Evolutionary conservation across 2,329 filamentous ascomycete genomes (phyloP).

Genomic region (Penicillium sp.): DNA sequence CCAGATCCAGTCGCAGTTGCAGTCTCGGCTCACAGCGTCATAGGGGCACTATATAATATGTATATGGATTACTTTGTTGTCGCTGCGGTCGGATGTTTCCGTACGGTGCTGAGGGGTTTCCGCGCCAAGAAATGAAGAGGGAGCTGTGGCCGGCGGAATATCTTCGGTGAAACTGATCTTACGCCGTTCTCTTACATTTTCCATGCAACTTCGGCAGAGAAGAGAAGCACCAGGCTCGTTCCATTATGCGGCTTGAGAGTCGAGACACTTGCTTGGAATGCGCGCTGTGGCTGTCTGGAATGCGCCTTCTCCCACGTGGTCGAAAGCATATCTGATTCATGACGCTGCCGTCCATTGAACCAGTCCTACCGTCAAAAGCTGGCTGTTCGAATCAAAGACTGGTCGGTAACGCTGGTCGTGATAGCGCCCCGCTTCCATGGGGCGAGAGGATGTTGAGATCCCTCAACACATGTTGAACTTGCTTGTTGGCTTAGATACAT

Average conservation of each 20-base stretch:
- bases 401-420: not conserved
- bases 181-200: not conserved
- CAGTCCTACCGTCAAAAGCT: not conserved
- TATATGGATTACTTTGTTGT: constrained; percentile 12
- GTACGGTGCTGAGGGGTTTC: constrained; percentile 6
- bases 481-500: too few species aligned
- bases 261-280: not conserved
- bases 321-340: not conserved
- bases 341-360: not conserved
- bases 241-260: not conserved
- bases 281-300: not conserved
- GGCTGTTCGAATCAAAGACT: not conserved
- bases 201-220: not conserved
- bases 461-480: too few species aligned
- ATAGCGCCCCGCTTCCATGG: too few species aligned
- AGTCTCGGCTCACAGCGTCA: not conserved
- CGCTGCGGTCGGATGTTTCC: constrained; percentile 5
- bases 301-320: not conserved
- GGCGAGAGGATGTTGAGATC: too few species aligned
- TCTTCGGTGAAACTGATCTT: not conserved
- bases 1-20: not conserved
- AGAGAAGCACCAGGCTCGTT: too few species aligned
- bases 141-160: not conserved
- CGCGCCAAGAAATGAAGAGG: constrained; percentile 2
- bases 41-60: too few species aligned